Base-by-base conservation (phyloP, 2,329 filamentous ascomycete species). In the Ambrosiella beaveri region DNA sequence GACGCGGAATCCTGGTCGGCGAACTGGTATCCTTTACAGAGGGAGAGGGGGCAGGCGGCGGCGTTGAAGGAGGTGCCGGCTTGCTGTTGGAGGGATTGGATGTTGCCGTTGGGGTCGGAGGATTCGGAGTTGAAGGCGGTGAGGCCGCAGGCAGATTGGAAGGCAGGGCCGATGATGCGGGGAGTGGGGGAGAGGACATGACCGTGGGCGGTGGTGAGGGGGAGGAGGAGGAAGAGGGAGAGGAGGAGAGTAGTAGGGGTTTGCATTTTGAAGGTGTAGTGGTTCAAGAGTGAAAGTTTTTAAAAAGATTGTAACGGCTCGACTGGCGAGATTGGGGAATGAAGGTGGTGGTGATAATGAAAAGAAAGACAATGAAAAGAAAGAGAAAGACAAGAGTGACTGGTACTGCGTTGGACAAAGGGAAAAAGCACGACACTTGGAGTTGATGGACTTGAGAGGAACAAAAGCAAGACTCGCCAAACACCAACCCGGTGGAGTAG, bases 11-110 rank as follows among this genome's bases (percentile, higher is more conserved):
- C 75, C 44, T 47, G 17, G 65, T 76, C 73, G 19, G 66, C 71
- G 61, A 75, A 73, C 17, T 68, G 66, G 64, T 72, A 71, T 9
- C 74, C 74, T 60, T 71, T 72, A 70, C 74, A 77, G 57, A 75
- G 71, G n/a, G 54, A 41, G 13, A 60, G 56, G 38, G 57, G 59
- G 56, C 59, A 69, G 37, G 62, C 57, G 56, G 62, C 54, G 57
- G 63, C 51, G 56, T 66, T 61, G 44, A 66, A 62, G 64, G 58
- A 41, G 54, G 44, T 40, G 39, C 40, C 51, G 27, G 53, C 56
- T 36, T 47, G 39, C 63, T 70, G 68, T 59, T 64, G 59, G 63
- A 70, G 68, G 55, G 65, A 65, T 65, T 70, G 66, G 60, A 69
- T 66, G 64, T 70, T 73, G 65, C 69, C 68, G 64, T 68, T 69